These are phyloP conservation scores for Leccinum imitatum DNA, from an alignment of 768 basidiomycete species.

Conservation along the genomic window DNA sequence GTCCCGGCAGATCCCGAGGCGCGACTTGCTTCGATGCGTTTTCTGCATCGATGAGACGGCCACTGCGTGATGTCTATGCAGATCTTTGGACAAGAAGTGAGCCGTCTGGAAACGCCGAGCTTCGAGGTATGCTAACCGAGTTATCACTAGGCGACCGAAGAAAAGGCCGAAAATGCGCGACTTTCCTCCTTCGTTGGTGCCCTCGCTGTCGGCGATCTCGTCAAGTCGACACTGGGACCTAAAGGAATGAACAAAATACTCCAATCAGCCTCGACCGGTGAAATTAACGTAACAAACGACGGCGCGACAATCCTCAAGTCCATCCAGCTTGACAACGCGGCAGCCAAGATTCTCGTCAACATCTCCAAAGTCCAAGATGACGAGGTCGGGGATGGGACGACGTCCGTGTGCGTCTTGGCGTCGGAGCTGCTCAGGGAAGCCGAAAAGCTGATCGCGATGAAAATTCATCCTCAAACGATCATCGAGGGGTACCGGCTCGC, in stretches of 20 bases:
- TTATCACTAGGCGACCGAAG: slow-evolving; percentile 70
- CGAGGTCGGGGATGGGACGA: slow-evolving; percentile 96
- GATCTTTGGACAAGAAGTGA: slow-evolving; percentile 66
- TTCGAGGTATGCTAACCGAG: slow-evolving; percentile 1
- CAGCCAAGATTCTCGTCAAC: slow-evolving; percentile 98
- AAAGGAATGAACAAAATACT: slow-evolving; percentile 99
- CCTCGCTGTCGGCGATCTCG: slow-evolving; percentile 94
- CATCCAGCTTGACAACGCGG: slow-evolving; percentile 97
- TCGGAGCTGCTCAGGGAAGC: slow-evolving; percentile 92
- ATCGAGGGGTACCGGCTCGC: slow-evolving; percentile 97
- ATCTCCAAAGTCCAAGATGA: slow-evolving; percentile 99
- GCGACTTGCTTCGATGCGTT: background rate
- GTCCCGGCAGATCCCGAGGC: background rate
- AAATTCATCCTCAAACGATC: slow-evolving; percentile 97
- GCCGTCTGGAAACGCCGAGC: background rate
- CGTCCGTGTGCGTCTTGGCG: slow-evolving; percentile 87
- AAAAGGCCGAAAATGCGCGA: slow-evolving; percentile 97
- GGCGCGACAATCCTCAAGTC: slow-evolving; percentile 98
- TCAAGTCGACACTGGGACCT: slow-evolving; percentile 97
- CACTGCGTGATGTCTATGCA: slow-evolving; percentile 47
- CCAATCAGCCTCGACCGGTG: slow-evolving; percentile 84
- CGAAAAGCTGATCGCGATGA: slow-evolving; percentile 87
- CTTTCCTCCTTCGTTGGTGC: slow-evolving; percentile 98
- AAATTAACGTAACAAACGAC: slow-evolving; percentile 97
- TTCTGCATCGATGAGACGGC: background rate